Percentiles rank a stretch among this genome's conserved stretches.
Conservation (phyloP, 805 yeast species). For the Kuraishia ogatae region DNA sequence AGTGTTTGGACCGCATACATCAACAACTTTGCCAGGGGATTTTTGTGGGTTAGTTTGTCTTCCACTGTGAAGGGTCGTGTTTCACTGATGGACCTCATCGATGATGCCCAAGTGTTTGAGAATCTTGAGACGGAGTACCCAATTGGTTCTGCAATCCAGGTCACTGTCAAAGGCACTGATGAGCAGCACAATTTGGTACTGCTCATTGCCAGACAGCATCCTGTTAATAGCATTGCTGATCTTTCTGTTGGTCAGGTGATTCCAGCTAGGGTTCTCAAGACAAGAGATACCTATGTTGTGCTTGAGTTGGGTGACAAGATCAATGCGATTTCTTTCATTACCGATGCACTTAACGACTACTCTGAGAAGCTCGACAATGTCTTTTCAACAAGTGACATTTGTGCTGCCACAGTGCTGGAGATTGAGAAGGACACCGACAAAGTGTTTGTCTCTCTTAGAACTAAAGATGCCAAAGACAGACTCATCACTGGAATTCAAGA, state of each 20-base stretch:
- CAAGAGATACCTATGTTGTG: slow-evolving; percentile 50
- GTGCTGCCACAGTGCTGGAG: slow-evolving; percentile 45
- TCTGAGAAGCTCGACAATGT: slow-evolving; percentile 40
- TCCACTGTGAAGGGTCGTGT: slow-evolving; percentile 63
- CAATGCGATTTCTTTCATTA: slow-evolving; percentile 56
- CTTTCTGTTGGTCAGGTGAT: slow-evolving; percentile 43
- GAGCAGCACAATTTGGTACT: slow-evolving; percentile 39
- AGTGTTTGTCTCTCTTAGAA: slow-evolving; percentile 57
- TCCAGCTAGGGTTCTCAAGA: slow-evolving; percentile 56
- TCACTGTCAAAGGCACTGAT: slow-evolving; percentile 46
- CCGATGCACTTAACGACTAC: slow-evolving; percentile 73
- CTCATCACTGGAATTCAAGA: slow-evolving; percentile 40
- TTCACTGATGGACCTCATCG: slow-evolving; percentile 53
- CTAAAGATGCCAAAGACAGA: slow-evolving; percentile 41
- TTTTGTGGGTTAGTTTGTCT: slow-evolving; percentile 59
- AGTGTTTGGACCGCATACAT: slow-evolving; percentile 50
- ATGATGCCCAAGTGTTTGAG: slow-evolving; percentile 37
- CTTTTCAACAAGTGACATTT: slow-evolving; percentile 42
- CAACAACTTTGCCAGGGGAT: slow-evolving; percentile 52
- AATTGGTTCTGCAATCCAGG: slow-evolving; percentile 61
- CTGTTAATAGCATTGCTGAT: slow-evolving; percentile 34
- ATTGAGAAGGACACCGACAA: slow-evolving; percentile 40
- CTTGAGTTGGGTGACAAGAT: slow-evolving; percentile 61
- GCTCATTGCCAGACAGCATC: slow-evolving; percentile 39
- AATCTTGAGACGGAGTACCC: slow-evolving; percentile 54